Evolutionary conservation across 108 stramenopile species (phyloP), one percentile per base, ranked within the genome.

Genomic region (Nannochloropsis gaditana): DNA sequence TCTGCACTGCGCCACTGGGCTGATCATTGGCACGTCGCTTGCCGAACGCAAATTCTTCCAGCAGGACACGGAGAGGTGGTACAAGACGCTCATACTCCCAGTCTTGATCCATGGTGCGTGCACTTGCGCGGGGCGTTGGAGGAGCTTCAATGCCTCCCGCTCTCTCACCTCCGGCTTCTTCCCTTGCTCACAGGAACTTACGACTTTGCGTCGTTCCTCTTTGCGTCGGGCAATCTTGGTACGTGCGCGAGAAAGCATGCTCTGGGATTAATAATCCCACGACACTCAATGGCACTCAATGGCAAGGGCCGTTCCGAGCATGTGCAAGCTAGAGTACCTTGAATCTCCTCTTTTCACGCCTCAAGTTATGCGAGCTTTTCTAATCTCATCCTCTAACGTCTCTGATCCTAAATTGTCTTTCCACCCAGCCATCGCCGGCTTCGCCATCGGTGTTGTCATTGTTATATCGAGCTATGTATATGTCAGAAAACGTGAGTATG

Each of bases 1-100:
- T 2, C 45, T 82, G 82, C 82, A 82, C 45, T 82, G 82, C 45
- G 45, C 82, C 2, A 82, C 82, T 5, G 82, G 82, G 19, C 19
- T 45, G 44, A 82, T 82, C 82, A 82, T 82, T 19, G 82, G 82
- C 19, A 43, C 45, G 2, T 19, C 19, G 19, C 43, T 82, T 2
- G 82, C 82, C 19, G 45, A 82, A 21, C 43, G 82, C 59, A 73
- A 73, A n/a, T 73, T 73, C n/a, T 73, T 73, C n/a, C 19, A 73
- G 59, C 59, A 73, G 59, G 59, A 73, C 59, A 73, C 59, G 8
- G 59, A 73, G 8, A 73, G 59, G n/a, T 73, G 59, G 59, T 73
- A 73, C n/a, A 73, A 73, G 59, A 73, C 59, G 59, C n/a, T 73
- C 4, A 73, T 73, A n/a, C 8, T 73, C 5, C 59, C 59, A 6